These are phyloP conservation scores for Chlorella sp. DNA, from an alignment of 139 green algal genomes.

Conservation along the genomic window DNA sequence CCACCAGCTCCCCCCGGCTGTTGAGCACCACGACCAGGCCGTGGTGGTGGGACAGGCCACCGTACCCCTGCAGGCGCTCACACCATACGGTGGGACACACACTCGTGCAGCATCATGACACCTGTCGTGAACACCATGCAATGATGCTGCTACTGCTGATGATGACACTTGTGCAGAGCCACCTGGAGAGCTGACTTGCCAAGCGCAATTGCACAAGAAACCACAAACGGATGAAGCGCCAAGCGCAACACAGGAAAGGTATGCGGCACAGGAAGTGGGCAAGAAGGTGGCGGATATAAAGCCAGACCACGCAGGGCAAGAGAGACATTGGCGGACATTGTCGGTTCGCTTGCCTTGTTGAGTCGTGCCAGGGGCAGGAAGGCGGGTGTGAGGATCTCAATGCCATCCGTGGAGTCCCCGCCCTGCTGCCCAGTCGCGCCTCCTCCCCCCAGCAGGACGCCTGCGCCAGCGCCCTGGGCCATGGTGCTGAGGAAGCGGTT, in stretches of 20 bases:
- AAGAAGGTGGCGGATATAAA: too few relatives aligned
- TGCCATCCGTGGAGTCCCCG: too few relatives aligned
- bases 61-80: not conserved
- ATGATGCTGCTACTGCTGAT: not conserved
- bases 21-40: not conserved
- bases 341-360: not conserved
- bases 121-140: not conserved
- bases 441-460: not conserved
- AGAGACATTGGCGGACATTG: not conserved
- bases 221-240: not conserved
- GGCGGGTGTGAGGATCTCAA: not conserved
- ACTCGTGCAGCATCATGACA: not conserved
- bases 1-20: not conserved
- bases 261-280: too few relatives aligned
- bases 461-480: not conserved
- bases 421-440: not conserved
- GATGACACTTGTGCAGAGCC: not conserved
- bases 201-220: not conserved
- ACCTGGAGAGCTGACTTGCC: not conserved
- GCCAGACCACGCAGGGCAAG: too few relatives aligned
- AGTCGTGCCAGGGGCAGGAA: too few relatives aligned
- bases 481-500: not conserved
- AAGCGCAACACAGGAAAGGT: too few relatives aligned
- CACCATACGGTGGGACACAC: too few relatives aligned
- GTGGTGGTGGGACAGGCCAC: not conserved